phyloP scores from a whole-genome alignment of 805 yeast genomes.

The Lachancea waltii region DNA sequence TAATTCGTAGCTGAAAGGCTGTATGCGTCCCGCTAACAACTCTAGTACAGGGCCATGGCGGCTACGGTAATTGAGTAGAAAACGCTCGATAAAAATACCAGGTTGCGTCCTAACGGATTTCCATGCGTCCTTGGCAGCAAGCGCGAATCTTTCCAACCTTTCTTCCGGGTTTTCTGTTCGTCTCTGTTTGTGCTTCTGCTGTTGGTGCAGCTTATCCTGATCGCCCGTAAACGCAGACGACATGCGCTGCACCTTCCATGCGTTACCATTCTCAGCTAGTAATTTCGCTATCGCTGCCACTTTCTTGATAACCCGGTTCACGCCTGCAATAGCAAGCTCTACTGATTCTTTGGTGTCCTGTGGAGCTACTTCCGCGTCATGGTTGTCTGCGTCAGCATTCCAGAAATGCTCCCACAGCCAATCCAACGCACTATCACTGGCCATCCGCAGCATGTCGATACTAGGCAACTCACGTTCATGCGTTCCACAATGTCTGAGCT shows the following conservation, averaged over 20 bases:
- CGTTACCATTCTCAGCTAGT: neutral
- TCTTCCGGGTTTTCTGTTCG: conserved; percentile 6
- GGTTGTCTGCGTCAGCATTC: conserved; percentile 31
- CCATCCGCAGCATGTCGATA: conserved; percentile 56
- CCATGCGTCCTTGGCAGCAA: conserved; percentile 7
- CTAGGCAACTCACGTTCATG: conserved; percentile 76
- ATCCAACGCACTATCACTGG: conserved; percentile 51
- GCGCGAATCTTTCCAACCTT: conserved; percentile 4
- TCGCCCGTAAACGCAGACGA: conserved; percentile 8
- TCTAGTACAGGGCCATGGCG: conserved; percentile 1
- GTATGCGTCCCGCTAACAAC: conserved; percentile 5
- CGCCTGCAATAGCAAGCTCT: neutral
- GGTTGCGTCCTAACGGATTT: neutral
- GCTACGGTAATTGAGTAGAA: neutral
- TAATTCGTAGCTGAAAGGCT: conserved; percentile 7
- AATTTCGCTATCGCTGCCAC: conserved; percentile 2
- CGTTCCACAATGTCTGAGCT: conserved; percentile 82
- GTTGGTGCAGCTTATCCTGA: neutral
- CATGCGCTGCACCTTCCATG: conserved; percentile 4
- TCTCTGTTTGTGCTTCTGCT: neutral
- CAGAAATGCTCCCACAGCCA: conserved; percentile 80
- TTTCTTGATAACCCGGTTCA: conserved; percentile 1
- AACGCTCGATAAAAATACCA: conserved; percentile 4
- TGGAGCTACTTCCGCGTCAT: conserved; percentile 6
- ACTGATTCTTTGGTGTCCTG: neutral